Conservation (phyloP, 768 basidiomycete species). For the Hypholoma fasciculare region DNA sequence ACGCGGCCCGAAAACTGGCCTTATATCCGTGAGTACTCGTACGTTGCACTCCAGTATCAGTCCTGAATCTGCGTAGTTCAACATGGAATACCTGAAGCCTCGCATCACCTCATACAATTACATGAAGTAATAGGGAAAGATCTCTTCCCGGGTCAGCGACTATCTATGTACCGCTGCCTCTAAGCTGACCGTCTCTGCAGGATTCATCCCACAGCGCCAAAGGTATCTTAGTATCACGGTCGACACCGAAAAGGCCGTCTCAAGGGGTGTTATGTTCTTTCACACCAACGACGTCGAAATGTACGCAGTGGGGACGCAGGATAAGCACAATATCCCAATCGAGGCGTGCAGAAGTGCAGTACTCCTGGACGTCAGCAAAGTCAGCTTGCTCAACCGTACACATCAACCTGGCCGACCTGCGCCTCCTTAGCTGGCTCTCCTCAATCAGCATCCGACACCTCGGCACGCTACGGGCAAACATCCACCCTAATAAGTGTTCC, state of each 20-base stretch:
- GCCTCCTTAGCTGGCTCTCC: too few species aligned
- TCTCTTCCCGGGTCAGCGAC: slow-evolving; percentile 11
- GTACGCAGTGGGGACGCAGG: slow-evolving; percentile 16
- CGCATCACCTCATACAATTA: slow-evolving; percentile 28
- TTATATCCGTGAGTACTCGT: slow-evolving; percentile 17
- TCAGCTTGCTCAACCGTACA: too few species aligned
- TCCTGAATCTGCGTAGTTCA: slow-evolving; percentile 8
- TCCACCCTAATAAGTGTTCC: too few species aligned
- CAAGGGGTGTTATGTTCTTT: slow-evolving; percentile 22
- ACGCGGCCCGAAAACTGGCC: slow-evolving; percentile 17
- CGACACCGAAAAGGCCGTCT: slow-evolving; percentile 16
- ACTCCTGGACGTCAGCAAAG: slow-evolving; percentile 13
- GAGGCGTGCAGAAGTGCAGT: slow-evolving; percentile 17
- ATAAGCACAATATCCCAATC: slow-evolving; percentile 14
- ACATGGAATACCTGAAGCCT: slow-evolving; percentile 17
- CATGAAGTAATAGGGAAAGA: slow-evolving; percentile 9
- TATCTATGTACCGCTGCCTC: not conserved
- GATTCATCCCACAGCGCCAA: slow-evolving; percentile 9
- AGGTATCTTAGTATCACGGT: slow-evolving; percentile 19
- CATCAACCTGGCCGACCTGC: too few species aligned
- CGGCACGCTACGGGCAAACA: too few species aligned
- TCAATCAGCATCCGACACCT: too few species aligned
- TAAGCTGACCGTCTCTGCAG: slow-evolving; percentile 5
- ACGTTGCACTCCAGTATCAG: not conserved
- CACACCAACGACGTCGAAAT: slow-evolving; percentile 8